Conservation (phyloP, 2,329 filamentous ascomycete species). For the Microsporum canis region DNA sequence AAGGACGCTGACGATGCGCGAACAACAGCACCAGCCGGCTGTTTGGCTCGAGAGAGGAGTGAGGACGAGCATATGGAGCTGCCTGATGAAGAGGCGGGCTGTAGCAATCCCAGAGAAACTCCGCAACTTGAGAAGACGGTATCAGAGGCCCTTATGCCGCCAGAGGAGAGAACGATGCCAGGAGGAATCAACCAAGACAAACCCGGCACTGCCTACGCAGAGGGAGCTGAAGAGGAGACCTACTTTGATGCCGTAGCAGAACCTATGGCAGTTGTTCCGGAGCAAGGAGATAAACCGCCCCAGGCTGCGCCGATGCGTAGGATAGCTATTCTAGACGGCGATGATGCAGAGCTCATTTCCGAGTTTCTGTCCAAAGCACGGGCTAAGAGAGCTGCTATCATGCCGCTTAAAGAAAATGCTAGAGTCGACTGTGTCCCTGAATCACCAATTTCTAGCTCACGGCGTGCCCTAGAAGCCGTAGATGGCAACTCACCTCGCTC, state of each 20-base stretch:
- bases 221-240: not conserved
- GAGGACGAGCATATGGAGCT: not conserved
- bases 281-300: not conserved
- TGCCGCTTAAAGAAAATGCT: not conserved
- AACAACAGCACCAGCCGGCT: not conserved
- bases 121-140: not conserved
- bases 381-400: conserved; percentile 23
- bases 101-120: not conserved
- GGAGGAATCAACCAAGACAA: not conserved
- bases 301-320: not conserved
- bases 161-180: not conserved
- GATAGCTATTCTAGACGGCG: conserved; percentile 27
- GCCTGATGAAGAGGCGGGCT: not conserved
- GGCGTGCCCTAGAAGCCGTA: conserved; percentile 27
- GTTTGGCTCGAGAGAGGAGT: not conserved
- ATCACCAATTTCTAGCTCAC: conserved; percentile 11
- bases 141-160: not conserved
- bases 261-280: not conserved
- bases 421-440: not conserved
- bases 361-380: conserved; percentile 32
- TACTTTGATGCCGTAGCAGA: not conserved
- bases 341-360: conserved; percentile 31
- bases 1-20: not conserved
- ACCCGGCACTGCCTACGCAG: not conserved
- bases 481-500: conserved; percentile 32